Evolutionary conservation across 1,284 basidiomycete species (phyloP).

Genomic region (Leccinum fallax): DNA sequence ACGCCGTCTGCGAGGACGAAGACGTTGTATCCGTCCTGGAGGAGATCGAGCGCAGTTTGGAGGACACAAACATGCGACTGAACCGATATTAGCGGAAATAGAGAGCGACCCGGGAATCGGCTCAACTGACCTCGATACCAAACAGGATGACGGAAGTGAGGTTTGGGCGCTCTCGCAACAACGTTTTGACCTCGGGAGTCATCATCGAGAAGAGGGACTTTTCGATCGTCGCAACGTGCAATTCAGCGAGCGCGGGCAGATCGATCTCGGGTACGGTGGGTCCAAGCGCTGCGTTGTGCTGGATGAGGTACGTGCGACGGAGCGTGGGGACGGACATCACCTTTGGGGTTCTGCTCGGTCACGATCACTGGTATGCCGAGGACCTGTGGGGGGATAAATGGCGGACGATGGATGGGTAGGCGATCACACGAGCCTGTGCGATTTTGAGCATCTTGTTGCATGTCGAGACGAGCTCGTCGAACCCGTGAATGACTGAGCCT

Average conservation of each 20-base stretch:
- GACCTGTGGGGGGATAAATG: constrained; percentile 40
- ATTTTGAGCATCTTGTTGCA: constrained; percentile 76
- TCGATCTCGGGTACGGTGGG: constrained; percentile 68
- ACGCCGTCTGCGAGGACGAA: constrained; percentile 84
- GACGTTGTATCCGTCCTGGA: constrained; percentile 57
- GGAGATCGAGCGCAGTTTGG: constrained; percentile 76
- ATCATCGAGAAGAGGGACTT: constrained; percentile 88
- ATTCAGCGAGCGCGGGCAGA: constrained; percentile 54
- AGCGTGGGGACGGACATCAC: constrained; percentile 39
- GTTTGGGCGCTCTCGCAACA: constrained; percentile 51
- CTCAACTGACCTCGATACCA: constrained; percentile 74
- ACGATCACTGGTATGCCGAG: constrained; percentile 72
- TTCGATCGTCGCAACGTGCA: constrained; percentile 62
- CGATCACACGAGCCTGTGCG: constrained; percentile 56
- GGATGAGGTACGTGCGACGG: constrained; percentile 9
- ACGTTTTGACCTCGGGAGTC: constrained; percentile 60
- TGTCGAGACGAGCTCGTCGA: constrained; percentile 68
- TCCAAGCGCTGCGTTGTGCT: constrained; percentile 61
- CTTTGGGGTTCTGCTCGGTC: constrained; percentile 85
- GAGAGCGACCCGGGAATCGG: neutral
- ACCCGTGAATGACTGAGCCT: constrained; percentile 62
- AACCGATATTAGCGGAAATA: constrained; percentile 11
- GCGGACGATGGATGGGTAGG: too few relatives aligned
- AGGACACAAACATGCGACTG: constrained; percentile 89
- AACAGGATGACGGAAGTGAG: constrained; percentile 73